Evolutionary conservation across 2,329 filamentous ascomycete species (phyloP), one percentile per base, ranked within the genome.

Genomic region (Sarocladiaceae sp.): DNA sequence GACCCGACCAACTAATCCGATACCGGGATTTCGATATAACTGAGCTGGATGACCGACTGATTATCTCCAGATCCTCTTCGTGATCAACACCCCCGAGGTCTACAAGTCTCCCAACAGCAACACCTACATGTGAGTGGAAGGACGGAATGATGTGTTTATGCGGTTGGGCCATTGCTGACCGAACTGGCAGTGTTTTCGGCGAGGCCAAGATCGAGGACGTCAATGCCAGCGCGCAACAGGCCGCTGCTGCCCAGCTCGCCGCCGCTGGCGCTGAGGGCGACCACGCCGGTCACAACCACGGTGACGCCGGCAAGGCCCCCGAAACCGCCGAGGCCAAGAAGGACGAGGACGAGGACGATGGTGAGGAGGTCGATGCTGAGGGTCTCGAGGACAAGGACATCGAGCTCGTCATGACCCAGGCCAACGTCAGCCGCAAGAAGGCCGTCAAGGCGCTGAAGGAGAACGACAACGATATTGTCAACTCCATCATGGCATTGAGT

Each of bases 141-240:
- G n/a, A 18, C 15, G 7, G 3, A 11, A 18, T n/a, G 15, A 40
- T 20, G 21, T 18, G 10, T 27, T 15, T 21, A 21, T 11, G 15
- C 33, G 18, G 23, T 18, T 20, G n/a, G 41, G 41, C 35, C 34
- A 48, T 23, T 44, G 35, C 45, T 50, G 21, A 56, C 40, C 27
- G 3, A 29, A 6, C 23, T 49, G 33, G 34, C 58, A 96, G 91
- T 73, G 94, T 97, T 71, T 98, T 98, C 67, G 93, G 93, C 69
- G 94, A 98, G 80, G 93, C 94, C 66, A 98, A 98, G 87, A 97
- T 98, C 56, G 93, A 98, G 82, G 94, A 98, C 72, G 80, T 97
- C 63, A 98, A 97, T 84, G 94, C 93, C 60, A 88, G 91, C 66
- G 91, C 91, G 61, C 93, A 97, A 77, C 88, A 91, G 61, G 88